Evolutionary conservation across 495 filamentous ascomycete genomes (phyloP).

Genomic region (Penicillium desertorum): DNA sequence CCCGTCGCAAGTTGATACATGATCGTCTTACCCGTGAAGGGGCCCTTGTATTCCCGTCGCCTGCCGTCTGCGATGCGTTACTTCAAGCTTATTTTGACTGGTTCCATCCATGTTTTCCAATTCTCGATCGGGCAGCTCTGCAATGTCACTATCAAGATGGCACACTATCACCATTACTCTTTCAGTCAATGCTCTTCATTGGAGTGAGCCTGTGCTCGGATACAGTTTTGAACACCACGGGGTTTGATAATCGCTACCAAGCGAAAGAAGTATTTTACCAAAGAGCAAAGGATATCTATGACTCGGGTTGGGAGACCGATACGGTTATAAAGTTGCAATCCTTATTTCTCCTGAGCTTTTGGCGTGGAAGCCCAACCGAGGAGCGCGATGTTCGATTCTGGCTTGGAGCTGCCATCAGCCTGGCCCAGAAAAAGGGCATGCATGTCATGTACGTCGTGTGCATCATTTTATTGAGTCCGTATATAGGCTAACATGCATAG

Average conservation of each 20-base stretch:
- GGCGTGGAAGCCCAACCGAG: constrained; percentile 40
- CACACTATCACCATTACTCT: constrained; percentile 38
- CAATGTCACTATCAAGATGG: constrained; percentile 29
- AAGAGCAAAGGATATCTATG: constrained; percentile 44
- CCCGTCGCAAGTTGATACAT: constrained; percentile 22
- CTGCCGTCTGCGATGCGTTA: constrained; percentile 31
- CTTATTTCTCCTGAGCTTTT: constrained; percentile 48
- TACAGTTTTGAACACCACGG: constrained; percentile 27
- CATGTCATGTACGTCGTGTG: constrained; percentile 41
- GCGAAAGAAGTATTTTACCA: constrained; percentile 44
- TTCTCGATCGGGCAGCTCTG: constrained; percentile 35
- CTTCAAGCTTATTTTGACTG: constrained; percentile 46
- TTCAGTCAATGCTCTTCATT: constrained; percentile 47
- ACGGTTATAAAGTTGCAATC: constrained; percentile 40
- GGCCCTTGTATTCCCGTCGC: constrained; percentile 39
- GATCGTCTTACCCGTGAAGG: constrained; percentile 36
- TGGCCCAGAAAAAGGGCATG: constrained; percentile 48
- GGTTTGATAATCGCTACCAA: constrained; percentile 37
- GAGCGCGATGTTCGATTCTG: constrained; percentile 47
- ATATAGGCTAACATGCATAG: constrained; percentile 23
- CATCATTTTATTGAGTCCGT: neutral
- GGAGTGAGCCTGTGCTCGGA: constrained; percentile 45
- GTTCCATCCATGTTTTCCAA: constrained; percentile 48
- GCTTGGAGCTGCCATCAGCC: constrained; percentile 41
- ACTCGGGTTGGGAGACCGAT: constrained; percentile 44